phyloP scores from a whole-genome alignment of 768 basidiomycete species.

The Austroboletus eburneus region DNA sequence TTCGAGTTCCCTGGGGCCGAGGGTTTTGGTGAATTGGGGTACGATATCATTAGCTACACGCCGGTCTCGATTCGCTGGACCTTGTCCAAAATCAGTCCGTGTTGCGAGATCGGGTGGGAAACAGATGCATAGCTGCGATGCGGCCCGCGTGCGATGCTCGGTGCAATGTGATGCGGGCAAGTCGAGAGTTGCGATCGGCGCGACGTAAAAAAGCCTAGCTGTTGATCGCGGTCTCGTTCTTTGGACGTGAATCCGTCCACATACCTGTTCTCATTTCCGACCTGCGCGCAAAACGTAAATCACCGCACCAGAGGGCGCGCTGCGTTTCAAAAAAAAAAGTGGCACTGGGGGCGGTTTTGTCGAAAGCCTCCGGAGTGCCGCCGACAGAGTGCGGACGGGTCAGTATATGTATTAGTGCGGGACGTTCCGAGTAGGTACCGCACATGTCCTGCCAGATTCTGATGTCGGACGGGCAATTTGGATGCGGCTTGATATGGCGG shows the following conservation, averaged over 20 bases:
- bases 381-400: not conserved
- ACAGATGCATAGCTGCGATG: not conserved
- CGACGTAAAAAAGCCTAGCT: not conserved
- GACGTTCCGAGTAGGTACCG: not conserved
- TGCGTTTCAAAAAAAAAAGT: not conserved
- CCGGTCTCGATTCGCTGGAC: not conserved
- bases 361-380: not conserved
- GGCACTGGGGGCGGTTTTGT: not conserved
- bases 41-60: conserved; percentile 11
- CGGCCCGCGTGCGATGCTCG: too few species aligned
- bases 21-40: conserved; percentile 11
- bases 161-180: not conserved
- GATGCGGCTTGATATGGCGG: too few species aligned
- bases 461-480: not conserved
- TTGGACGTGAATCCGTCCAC: too few species aligned
- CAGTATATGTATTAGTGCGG: not conserved
- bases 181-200: not conserved
- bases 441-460: not conserved
- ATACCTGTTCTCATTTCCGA: not conserved
- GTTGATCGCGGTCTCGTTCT: not conserved
- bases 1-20: conserved; percentile 26
- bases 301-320: not conserved
- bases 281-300: conserved; percentile 18
- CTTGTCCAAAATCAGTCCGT: not conserved
- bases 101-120: conserved; percentile 8